phyloP scores from a whole-genome alignment of 257 asterid species.

The Capsicum baccatum region DNA sequence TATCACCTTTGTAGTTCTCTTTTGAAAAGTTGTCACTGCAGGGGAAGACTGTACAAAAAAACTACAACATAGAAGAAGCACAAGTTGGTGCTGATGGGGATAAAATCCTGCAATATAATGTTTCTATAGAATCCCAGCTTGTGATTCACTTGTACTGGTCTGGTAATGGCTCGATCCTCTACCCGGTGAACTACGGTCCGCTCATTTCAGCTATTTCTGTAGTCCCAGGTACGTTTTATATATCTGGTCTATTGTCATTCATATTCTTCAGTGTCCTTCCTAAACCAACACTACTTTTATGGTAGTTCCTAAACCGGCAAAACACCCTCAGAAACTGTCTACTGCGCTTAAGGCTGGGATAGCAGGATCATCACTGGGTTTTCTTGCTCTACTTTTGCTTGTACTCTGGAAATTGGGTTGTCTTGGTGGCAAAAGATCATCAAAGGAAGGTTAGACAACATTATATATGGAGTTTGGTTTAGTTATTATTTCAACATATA shows the following conservation, averaged over 20 bases:
- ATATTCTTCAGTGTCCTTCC: background rate
- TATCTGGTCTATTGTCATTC: background rate
- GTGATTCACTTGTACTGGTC: conserved; percentile 39
- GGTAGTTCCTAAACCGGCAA: background rate
- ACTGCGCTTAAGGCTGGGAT: conserved; percentile 12
- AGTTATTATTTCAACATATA: too few species aligned
- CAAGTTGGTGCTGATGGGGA: background rate
- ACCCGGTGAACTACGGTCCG: conserved; percentile 29
- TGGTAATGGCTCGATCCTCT: conserved; percentile 32
- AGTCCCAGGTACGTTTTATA: conserved; percentile 18
- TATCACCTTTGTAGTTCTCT: background rate
- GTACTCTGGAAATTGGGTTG: conserved; percentile 29
- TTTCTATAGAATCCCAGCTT: conserved; percentile 2
- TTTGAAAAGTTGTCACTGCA: background rate
- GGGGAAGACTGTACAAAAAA: conserved; percentile 21
- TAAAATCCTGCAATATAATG: background rate
- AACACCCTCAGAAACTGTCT: background rate
- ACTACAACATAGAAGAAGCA: conserved; percentile 33
- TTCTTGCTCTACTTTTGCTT: conserved; percentile 26
- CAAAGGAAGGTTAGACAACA: too few species aligned
- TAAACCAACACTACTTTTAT: background rate
- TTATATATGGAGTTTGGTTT: too few species aligned
- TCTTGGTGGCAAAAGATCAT: too few species aligned
- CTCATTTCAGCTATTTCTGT: conserved; percentile 38
- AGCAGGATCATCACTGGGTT: conserved; percentile 6